Base-by-base conservation (phyloP, 202 grass and related monocot species). In the Zizania palustris region DNA sequence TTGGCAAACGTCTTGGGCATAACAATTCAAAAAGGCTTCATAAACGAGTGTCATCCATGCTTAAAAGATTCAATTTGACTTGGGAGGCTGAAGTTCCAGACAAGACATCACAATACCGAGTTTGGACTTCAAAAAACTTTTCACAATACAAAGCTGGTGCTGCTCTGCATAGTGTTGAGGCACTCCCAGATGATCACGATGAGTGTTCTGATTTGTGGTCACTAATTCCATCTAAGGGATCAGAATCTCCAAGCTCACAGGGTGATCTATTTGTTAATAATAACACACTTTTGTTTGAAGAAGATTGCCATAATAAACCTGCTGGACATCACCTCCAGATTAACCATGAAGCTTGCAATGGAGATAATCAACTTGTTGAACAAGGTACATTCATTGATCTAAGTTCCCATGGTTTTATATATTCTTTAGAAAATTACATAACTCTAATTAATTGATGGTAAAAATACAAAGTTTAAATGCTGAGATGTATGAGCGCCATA, bases 111-210 rank as follows among this genome's bases (percentile, higher is more conserved):
- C 82, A 85, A 41, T 86, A 86, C 80, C 82, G 94, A 61, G 75
- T 94, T 88, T 97, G 94, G 94, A 97, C 94, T 75, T 85, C 54
- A 62, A 75, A 88, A 86, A 91, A 92, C 58, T 92, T 90, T 66
- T 80, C 61, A 12, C 51, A 67, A 3, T 87, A 86, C 69, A 84
- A 87, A 80, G 44, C 86, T 79, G 80, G 80, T 43, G 75, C 43
- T 76, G 73, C 68, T 75, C 78, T 82, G 53, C 82, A 76, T 82
- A 86, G 74, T 58, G 35, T 80, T 59, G 89, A 88, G 82, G 73
- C 34, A 3, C 67, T 87, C 75, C 45, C 76, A 51, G 78, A 80
- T 69, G 73, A 87, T 46, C 45, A 59, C 83, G 87, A 63, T 50
- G 51, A 63, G 55, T 65, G 51, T 67, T 53, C 71, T 14, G 80